Base-by-base conservation (phyloP, 2,329 filamentous ascomycete genomes). In the Tolypocladium sp. region DNA sequence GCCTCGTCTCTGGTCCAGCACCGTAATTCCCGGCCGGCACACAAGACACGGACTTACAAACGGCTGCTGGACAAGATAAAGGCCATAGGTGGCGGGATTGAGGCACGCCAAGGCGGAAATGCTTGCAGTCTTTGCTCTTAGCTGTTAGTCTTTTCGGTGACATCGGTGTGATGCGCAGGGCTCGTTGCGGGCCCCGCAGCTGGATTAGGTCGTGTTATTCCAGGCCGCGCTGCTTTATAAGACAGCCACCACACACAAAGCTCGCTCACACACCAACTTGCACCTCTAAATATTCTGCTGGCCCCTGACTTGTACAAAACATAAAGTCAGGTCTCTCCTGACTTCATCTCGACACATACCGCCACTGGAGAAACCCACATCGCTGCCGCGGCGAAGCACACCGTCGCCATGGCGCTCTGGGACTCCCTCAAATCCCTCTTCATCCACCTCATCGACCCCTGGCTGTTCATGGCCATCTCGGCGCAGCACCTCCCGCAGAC, bases 401-500 rank as follows among this genome's bases (percentile, higher is more conserved):
- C 30, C 10, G 49, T 37, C 49, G 30, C 49, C 61, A 72, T 73
- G 70, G 55, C 61, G 44, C 58, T 66, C 54, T 56, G 68, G 53
- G 58, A 64, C 27, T 62, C 63, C 22, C 54, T 71, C 51, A 60
- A 61, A 42, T 64, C 69, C 55, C 58, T 71, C 54, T 38, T 74
- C 66, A 56, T 61, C 62, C 66, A 68, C 59, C 70, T 84, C 56
- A 42, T 79, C 20, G 65, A 71, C 58, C 83, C 83, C 0, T 82
- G 81, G 75, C 55, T 77, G 4, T 84, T 88, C 67, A 75, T 89
- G 65, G 63, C 64, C 57, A 63, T 76, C 22, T 77, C 82, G 0
- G 66, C 77, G 33, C 71, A 70, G 60, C 82, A 78, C 69, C 73
- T 88, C 20, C 82, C 83, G 0, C 59, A 64, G 30, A 84, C 85